These are phyloP conservation scores for Mollisiaceae sp. DNA, from an alignment of 2,329 filamentous ascomycete genomes.

Conservation along the genomic window DNA sequence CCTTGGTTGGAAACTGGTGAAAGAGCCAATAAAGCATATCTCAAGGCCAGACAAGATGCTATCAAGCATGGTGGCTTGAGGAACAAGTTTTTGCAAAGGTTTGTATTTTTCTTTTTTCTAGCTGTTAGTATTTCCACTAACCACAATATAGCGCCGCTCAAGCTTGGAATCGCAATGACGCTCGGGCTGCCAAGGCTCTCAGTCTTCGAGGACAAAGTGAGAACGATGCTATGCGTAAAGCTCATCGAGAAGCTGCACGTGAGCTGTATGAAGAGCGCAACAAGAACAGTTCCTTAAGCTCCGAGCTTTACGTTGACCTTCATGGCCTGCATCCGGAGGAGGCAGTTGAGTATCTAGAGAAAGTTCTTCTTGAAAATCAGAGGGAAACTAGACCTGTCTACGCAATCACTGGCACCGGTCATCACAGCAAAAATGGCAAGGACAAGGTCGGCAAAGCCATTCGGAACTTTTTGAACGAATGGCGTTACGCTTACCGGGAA, in stretches of 20 bases:
- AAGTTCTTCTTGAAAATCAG: slow-evolving; percentile 82
- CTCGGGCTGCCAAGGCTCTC: slow-evolving; percentile 91
- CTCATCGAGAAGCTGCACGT: slow-evolving; percentile 89
- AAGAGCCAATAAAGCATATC: slow-evolving; percentile 87
- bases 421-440: slow-evolving; percentile 98
- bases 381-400: slow-evolving; percentile 80
- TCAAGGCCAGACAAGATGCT: slow-evolving; percentile 92
- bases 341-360: slow-evolving; percentile 91
- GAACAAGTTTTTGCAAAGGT: slow-evolving; percentile 98
- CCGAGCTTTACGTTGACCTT: slow-evolving; percentile 90
- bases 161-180: slow-evolving; percentile 98
- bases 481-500: slow-evolving; percentile 94
- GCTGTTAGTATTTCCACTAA: slow-evolving; percentile 22
- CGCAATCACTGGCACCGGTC: slow-evolving; percentile 94
- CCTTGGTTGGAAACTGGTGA: slow-evolving; percentile 96
- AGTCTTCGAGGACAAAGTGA: slow-evolving; percentile 94
- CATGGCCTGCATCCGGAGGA: slow-evolving; percentile 99
- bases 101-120: slow-evolving; percentile 32
- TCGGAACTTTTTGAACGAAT: slow-evolving; percentile 89
- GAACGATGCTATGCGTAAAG: slow-evolving; percentile 96
- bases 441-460: slow-evolving; percentile 98
- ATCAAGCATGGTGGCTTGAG: slow-evolving; percentile 96
- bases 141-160: slow-evolving; percentile 75
- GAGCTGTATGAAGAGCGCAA: slow-evolving; percentile 95
- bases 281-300: slow-evolving; percentile 61